Conservation (phyloP, 176 grass and related monocot species). For the Canna indica region DNA sequence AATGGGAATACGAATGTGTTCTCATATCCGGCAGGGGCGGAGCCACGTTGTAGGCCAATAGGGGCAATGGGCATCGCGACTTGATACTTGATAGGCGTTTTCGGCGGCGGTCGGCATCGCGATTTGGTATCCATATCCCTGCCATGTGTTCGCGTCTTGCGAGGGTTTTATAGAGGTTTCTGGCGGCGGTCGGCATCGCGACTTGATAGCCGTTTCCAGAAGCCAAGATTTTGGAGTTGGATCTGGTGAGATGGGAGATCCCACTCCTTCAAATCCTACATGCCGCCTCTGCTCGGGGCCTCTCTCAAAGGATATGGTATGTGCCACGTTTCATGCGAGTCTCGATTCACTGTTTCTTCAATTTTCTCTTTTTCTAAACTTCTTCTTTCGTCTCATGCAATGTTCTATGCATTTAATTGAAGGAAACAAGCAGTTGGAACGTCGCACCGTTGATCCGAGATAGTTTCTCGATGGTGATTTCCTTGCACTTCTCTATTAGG, state of each 20-base stretch:
- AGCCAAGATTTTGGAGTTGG: background rate
- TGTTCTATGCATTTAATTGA: background rate
- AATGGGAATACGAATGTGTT: too few species aligned
- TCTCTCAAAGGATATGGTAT: background rate
- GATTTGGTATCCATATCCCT: too few species aligned
- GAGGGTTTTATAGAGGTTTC: background rate
- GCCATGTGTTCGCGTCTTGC: background rate
- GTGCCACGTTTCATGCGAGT: background rate
- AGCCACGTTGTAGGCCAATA: too few species aligned
- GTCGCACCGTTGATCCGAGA: background rate
- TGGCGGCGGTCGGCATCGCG: background rate
- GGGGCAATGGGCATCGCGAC: too few species aligned
- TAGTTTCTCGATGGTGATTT: background rate
- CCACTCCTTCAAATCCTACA: background rate
- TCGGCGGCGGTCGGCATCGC: too few species aligned
- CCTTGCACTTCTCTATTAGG: background rate
- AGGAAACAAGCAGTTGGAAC: background rate
- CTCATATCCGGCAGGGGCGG: too few species aligned
- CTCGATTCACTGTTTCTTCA: background rate
- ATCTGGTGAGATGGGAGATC: background rate
- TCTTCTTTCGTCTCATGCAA: background rate
- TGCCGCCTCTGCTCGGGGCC: constrained; percentile 1
- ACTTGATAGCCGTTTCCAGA: background rate
- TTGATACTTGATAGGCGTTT: too few species aligned
- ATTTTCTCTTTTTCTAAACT: background rate